Base-by-base conservation (phyloP, 179 eudicot genomes). In the Sideroxylon spinosum region DNA sequence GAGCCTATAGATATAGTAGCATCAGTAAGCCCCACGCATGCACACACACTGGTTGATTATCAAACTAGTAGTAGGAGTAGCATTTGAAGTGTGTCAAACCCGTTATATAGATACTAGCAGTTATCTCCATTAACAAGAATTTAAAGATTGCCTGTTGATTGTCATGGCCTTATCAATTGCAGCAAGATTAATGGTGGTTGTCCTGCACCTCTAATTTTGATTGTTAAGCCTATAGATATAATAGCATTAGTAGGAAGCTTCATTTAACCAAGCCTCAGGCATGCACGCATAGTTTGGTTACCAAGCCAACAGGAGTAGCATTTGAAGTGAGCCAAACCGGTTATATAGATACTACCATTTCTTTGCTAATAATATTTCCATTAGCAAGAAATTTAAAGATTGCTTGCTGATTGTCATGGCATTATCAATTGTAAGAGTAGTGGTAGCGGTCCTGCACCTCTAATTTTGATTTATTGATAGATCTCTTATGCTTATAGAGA, bases 331-430 rank as follows among this genome's bases (percentile, higher is more conserved):
- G 9, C 53, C 23, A 28, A 26, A 63, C 11, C 17, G 19, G 9
- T 76, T 16, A 29, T 19, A 71, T 59, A 52, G 22, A 52, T 52
- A 52, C 16, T 20, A n/a, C 23, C 16, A 11, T 77, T 6, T 53
- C 17, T 67, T 50, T 77, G 64, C 72, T 76, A 9, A 48, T 22
- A 75, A 25, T 53, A n/a, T 62, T 26, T 65, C 78, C 28, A 23
- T 37, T 25, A 9, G 60, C 64, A 46, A 64, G 61, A 76, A 60
- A 49, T 73, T 13, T 14, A 11, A 37, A 44, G 22, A 29, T 17
- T 63, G 29, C 50, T 25, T 29, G 50, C 60, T 57, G 73, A 16
- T 67, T 55, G 17, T 56, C 9, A 23, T 28, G 55, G n/a, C 72
- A 28, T 68, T 68, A 29, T 49, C n/a, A 28, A 5, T 52, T 3